Evolutionary conservation across 495 filamentous ascomycete species (phyloP).

Genomic region (Elaphomyces granulatus): DNA sequence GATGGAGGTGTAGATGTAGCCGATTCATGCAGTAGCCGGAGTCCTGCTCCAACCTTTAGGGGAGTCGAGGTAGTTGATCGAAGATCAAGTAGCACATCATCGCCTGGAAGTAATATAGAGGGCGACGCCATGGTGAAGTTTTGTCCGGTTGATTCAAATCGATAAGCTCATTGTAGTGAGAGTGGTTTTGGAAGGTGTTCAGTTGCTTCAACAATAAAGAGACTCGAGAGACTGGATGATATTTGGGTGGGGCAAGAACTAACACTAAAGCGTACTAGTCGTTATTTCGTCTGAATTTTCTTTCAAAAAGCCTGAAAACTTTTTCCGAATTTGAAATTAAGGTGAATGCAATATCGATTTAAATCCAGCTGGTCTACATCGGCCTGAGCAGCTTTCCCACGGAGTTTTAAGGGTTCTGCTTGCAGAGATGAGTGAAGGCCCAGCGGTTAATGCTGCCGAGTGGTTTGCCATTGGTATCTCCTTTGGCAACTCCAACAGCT

Average conservation of each 20-base stretch:
- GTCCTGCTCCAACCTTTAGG: constrained; percentile 73
- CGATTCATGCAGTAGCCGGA: constrained; percentile 34
- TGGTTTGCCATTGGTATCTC: constrained; percentile 83
- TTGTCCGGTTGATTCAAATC: too few species aligned
- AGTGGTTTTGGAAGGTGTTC: too few species aligned
- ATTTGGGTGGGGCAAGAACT: neutral
- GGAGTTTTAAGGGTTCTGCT: neutral
- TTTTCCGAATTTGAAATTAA: too few species aligned
- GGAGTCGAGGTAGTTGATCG: constrained; percentile 50
- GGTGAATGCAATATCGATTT: too few species aligned
- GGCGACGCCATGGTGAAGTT: constrained; percentile 28
- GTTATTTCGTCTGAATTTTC: too few species aligned
- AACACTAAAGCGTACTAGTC: too few species aligned
- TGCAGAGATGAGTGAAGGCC: constrained; percentile 38
- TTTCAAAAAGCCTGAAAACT: too few species aligned
- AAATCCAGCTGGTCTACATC: too few species aligned
- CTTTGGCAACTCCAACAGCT: constrained; percentile 96
- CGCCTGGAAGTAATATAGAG: constrained; percentile 60
- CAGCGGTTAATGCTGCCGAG: constrained; percentile 37
- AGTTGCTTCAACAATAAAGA: too few species aligned
- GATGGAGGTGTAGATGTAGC: constrained; percentile 9
- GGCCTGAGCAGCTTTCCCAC: too few species aligned
- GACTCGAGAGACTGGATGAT: too few species aligned
- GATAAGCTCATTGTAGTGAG: constrained; percentile 2
- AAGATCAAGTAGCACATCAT: constrained; percentile 43